Conservation (phyloP, 1,284 basidiomycete genomes). For the Irpex lacteus region DNA sequence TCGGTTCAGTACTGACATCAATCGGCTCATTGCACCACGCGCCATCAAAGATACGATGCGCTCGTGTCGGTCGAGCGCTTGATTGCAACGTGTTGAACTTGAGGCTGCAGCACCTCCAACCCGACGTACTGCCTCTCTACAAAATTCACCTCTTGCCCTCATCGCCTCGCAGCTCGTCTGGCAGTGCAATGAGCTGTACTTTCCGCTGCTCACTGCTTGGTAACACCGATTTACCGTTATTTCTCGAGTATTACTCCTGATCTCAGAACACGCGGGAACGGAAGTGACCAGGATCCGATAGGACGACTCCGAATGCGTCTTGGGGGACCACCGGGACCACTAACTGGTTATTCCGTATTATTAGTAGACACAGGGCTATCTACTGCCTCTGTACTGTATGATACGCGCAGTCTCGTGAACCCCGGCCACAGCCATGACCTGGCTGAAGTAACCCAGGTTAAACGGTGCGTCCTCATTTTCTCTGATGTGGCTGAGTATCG, state of each 20-base stretch:
- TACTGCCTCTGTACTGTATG: not conserved
- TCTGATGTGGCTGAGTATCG: not conserved
- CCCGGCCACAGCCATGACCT: not conserved
- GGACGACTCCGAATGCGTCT: not conserved
- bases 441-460: not conserved
- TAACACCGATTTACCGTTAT: not conserved
- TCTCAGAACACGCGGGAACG: not conserved
- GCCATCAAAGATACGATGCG: constrained; percentile 1
- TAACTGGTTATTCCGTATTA: not conserved
- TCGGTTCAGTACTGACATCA: not conserved
- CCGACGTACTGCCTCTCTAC: not conserved
- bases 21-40: not conserved
- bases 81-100: constrained; percentile 1
- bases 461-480: not conserved
- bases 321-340: not conserved
- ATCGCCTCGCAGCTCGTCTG: constrained; percentile 1
- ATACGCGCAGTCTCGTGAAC: not conserved
- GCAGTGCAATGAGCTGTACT: not conserved
- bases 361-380: not conserved
- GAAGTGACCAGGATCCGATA: not conserved
- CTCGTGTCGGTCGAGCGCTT: constrained; percentile 1
- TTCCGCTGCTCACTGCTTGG: not conserved
- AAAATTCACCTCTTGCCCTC: constrained; percentile 1
- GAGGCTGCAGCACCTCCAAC: not conserved
- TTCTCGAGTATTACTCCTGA: constrained; percentile 1